These are phyloP conservation scores for Ogataea pini DNA, from an alignment of 805 yeast species.

Conservation along the genomic window DNA sequence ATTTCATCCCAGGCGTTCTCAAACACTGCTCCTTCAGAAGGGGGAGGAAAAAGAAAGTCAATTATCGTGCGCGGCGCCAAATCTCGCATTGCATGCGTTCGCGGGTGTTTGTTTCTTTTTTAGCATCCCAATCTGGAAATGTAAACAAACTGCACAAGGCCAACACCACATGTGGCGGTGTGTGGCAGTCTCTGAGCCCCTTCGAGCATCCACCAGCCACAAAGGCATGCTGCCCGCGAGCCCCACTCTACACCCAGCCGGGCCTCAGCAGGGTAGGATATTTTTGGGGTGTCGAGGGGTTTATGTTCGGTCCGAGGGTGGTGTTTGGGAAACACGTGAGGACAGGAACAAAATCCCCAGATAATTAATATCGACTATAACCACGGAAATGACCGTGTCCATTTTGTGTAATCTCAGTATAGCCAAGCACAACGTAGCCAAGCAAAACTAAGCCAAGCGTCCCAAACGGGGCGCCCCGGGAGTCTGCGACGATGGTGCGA, in stretches of 20 bases:
- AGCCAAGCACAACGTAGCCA: no score
- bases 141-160: constrained; percentile 2
- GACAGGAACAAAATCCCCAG: not conserved
- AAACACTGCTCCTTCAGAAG: constrained; percentile 13
- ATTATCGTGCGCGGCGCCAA: constrained; percentile 7
- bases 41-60: constrained; percentile 4
- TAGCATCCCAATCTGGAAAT: constrained; percentile 5
- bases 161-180: no score
- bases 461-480: not conserved
- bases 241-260: no score
- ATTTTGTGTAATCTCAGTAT: no score
- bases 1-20: constrained; percentile 8
- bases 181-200: no score
- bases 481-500: no score
- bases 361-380: no score
- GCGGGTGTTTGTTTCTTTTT: constrained; percentile 5
- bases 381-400: no score
- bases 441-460: not conserved
- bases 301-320: constrained; percentile 2
- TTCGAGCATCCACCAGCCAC: no score
- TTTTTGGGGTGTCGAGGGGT: no score
- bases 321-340: not conserved
- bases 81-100: constrained; percentile 8
- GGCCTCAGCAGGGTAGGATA: no score
- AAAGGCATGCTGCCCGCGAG: no score